phyloP scores from a whole-genome alignment of 108 stramenopile species.

The Cyclotella choctawhatcheeana region DNA sequence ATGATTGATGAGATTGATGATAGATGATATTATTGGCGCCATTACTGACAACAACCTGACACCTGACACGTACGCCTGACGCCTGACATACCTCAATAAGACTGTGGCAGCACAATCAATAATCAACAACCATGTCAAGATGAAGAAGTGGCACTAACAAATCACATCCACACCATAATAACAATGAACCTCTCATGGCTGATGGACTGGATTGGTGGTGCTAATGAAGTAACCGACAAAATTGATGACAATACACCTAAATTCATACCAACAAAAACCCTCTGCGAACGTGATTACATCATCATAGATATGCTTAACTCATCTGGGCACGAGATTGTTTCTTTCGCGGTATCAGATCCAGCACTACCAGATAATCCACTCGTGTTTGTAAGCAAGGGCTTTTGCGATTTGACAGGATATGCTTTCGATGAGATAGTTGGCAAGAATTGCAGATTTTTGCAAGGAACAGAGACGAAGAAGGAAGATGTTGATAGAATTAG shows the following conservation, averaged over 20 bases:
- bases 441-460: constrained; percentile 77
- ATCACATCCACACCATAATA: no score
- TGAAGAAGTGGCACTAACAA: no score
- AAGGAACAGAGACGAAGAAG: constrained; percentile 57
- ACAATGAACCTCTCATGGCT: not conserved
- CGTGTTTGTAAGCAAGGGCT: constrained; percentile 57
- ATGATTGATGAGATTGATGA: no score
- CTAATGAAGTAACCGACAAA: not conserved
- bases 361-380: constrained; percentile 53
- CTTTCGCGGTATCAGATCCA: constrained; percentile 51
- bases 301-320: constrained; percentile 35
- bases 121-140: no score
- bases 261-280: constrained; percentile 17
- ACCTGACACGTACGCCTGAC: no score
- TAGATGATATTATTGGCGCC: no score
- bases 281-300: constrained; percentile 31
- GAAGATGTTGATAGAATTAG: constrained; percentile 38
- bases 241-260: not conserved
- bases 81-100: no score
- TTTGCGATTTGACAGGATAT: constrained; percentile 77
- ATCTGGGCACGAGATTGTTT: constrained; percentile 1
- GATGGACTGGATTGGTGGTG: not conserved
- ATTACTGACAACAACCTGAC: no score
- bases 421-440: constrained; percentile 54
- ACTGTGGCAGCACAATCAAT: no score